Conservation (phyloP, 768 basidiomycete genomes). For the Rhizopogon sp. region DNA sequence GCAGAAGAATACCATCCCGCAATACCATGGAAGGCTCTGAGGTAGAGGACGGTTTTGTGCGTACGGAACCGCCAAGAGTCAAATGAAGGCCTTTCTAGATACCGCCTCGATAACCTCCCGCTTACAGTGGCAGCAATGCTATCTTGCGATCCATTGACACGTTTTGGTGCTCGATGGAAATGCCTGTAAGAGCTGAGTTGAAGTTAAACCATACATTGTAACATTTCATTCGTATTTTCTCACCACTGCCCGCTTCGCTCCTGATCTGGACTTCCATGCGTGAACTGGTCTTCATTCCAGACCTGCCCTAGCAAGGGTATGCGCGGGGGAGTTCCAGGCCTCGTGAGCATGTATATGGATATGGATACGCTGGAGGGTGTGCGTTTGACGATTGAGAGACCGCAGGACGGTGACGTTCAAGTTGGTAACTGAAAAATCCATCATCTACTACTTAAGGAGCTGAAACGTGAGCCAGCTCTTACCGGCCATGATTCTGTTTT, state of each 20-base stretch:
- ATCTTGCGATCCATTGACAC: conserved; percentile 33
- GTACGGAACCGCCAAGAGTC: conserved; percentile 47
- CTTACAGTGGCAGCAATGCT: conserved; percentile 34
- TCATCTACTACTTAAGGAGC: no score
- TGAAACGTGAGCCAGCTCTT: no score
- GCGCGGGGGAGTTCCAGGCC: no score
- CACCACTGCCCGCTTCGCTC: conserved; percentile 58
- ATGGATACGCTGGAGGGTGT: no score
- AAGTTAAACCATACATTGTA: conserved; percentile 2
- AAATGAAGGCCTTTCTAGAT: conserved; percentile 77
- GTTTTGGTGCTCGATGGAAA: conserved; percentile 66
- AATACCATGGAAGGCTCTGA: conserved; percentile 14
- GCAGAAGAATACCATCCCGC: conserved; percentile 65
- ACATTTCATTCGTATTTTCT: background rate
- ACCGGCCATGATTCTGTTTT: no score
- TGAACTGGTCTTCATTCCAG: conserved; percentile 64
- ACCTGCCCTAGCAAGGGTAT: no score
- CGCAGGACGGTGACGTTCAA: no score
- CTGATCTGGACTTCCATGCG: conserved; percentile 69
- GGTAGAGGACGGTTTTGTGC: conserved; percentile 3
- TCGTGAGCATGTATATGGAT: no score
- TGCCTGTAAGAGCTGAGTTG: conserved; percentile 43
- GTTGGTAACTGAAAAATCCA: no score
- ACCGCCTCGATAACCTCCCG: conserved; percentile 60
- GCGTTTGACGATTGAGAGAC: no score